Base-by-base conservation (phyloP, 2,329 filamentous ascomycete genomes). In the Aspergillus pseudoviridinutans region DNA sequence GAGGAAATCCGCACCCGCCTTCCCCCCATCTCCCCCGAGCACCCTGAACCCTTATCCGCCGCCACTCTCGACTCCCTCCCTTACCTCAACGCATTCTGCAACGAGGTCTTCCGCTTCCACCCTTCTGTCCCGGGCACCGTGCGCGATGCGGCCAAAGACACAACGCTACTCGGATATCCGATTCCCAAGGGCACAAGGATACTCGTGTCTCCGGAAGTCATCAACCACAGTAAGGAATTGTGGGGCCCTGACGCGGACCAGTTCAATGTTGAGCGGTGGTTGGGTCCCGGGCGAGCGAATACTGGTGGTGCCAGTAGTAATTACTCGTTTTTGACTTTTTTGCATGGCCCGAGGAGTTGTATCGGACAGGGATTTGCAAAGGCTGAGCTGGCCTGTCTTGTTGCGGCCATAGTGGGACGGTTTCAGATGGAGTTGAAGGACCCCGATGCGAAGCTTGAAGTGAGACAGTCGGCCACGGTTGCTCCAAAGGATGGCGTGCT, bases 271-370 rank as follows among this genome's bases (percentile, higher is more conserved):
- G 91, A 92, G 22, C 81, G 90, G 20, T 92, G 90, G 88, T 78
- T 88, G 68, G 80, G 77, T 6, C 68, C 71, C 0, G 76, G 74
- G 0, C 67, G 66, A 28, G 78, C 79, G 4, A 86, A 86, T 56
- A 87, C 83, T 46, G 91, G 91, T 6, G 89, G 89, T 8, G 88
- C 90, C 1, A 79, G 81, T 17, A 90, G 82, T 63, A 94, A 93
- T 73, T 96, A 88, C 70, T 84, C 87, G 0, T 87, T 89, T 66
- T 71, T 93, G 74, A 93, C 90, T 0, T 96, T 96, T 75, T 73
- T 96, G 58, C 91, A 96, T 70, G 92, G 92, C 0, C 91, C 92
- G 1, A 79, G 92, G 54, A 89, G 87, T 68, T 96, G 92, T 70
- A 96, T 96, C 64, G 92, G 92, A 0, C 83, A 87, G 72, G 80